Conservation (phyloP, 78 protist genomes). For the Goniomonas avonlea region DNA sequence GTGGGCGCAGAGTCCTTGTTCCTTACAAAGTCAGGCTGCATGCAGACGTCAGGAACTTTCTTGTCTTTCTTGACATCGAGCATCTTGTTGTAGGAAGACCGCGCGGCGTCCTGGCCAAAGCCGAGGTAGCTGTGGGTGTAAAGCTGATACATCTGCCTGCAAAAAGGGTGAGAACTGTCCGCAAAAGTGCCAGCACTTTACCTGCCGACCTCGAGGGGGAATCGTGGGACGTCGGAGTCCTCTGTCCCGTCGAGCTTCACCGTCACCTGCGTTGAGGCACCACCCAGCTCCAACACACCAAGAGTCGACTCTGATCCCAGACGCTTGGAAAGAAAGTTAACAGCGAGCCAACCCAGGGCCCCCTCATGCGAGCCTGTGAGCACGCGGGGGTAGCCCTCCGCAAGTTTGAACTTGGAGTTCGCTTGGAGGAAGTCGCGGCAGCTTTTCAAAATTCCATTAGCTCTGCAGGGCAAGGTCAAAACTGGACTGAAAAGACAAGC, state of each 20-base stretch:
- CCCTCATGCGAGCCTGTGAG: constrained; percentile 1
- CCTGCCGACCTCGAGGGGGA: too few relatives aligned
- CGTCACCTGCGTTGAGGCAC: constrained; percentile 8
- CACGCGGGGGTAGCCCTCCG: background rate
- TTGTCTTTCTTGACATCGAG: too few relatives aligned
- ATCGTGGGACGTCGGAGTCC: too few relatives aligned
- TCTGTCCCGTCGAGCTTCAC: background rate
- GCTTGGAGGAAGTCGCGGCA: background rate
- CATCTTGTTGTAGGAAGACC: background rate
- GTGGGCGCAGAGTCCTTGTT: too few relatives aligned
- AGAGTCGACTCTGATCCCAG: background rate
- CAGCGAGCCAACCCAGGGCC: constrained; percentile 3
- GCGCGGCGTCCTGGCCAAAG: constrained; percentile 10
- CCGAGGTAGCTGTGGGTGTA: constrained; percentile 24
- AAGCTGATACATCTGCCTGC: background rate
- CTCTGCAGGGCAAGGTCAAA: too few relatives aligned
- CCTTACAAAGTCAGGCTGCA: too few relatives aligned
- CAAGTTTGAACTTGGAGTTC: background rate
- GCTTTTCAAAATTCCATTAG: background rate
- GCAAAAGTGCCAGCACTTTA: too few relatives aligned
- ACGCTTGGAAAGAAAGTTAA: background rate
- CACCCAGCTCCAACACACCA: constrained; percentile 10
- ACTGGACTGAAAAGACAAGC: too few relatives aligned
- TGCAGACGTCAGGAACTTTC: too few relatives aligned
- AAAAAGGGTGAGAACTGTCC: too few relatives aligned